These are phyloP conservation scores for Fusarium transvaalense DNA, from an alignment of 2,329 filamentous ascomycete genomes.

Conservation along the genomic window DNA sequence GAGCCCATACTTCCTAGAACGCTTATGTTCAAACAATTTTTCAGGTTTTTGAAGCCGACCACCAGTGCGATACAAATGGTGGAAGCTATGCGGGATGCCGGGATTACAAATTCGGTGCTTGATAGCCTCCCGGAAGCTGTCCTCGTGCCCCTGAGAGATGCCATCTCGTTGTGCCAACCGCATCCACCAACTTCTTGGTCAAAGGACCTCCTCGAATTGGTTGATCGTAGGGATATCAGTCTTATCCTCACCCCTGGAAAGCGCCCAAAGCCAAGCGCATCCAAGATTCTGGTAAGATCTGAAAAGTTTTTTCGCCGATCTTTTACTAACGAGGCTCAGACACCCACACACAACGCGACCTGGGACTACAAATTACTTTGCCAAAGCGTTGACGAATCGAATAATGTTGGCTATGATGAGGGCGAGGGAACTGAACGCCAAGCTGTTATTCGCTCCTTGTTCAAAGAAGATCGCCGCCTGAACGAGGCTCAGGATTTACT, in stretches of 20 bases:
- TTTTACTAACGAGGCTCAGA: conserved; percentile 55
- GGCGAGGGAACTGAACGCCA: conserved; percentile 87
- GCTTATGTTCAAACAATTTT: conserved; percentile 76
- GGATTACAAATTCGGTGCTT: conserved; percentile 75
- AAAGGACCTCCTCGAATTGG: conserved; percentile 75
- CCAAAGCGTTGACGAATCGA: conserved; percentile 71
- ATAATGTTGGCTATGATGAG: conserved; percentile 75
- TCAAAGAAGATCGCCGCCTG: conserved; percentile 90
- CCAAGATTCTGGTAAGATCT: conserved; percentile 59
- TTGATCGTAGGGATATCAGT: conserved; percentile 85
- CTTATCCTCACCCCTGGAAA: conserved; percentile 66
- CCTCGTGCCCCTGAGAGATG: conserved; percentile 83
- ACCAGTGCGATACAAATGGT: conserved; percentile 73
- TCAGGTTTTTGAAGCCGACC: conserved; percentile 66
- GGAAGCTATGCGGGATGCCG: conserved; percentile 78
- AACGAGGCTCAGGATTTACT: conserved; percentile 87
- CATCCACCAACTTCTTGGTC: conserved; percentile 84
- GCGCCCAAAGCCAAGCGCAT: conserved; percentile 49
- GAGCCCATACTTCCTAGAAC: conserved; percentile 72
- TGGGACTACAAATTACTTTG: conserved; percentile 86
- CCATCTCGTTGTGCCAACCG: conserved; percentile 86
- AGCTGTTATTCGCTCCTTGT: conserved; percentile 85
- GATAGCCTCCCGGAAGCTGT: conserved; percentile 89
- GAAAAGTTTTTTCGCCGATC: not conserved
- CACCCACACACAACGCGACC: conserved; percentile 73